Evolutionary conservation across 164 flowering plant genomes (phyloP).

Genomic region (Magnolia changhungtana): DNA sequence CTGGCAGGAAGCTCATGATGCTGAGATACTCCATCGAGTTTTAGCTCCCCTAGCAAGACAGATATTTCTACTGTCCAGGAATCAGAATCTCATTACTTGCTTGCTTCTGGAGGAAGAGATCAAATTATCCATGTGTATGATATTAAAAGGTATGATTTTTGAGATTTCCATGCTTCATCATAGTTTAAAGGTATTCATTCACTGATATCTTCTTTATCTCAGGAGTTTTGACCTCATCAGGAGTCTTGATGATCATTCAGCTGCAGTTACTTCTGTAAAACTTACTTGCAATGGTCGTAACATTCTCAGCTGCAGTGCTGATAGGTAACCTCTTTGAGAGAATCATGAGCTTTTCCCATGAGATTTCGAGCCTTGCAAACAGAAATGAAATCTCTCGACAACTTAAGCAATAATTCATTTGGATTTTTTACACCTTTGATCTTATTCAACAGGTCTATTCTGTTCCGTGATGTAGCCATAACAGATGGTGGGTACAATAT

Average conservation of each 20-base stretch:
- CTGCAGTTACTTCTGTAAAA: constrained; percentile 62
- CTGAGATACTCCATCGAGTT: constrained; percentile 63
- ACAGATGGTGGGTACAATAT: constrained; percentile 28
- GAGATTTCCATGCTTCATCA: neutral
- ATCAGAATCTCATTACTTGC: constrained; percentile 30
- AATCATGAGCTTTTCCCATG: neutral
- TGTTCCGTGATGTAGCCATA: constrained; percentile 48
- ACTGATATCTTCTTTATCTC: constrained; percentile 13
- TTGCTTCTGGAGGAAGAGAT: constrained; percentile 71
- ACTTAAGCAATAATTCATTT: neutral
- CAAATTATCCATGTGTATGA: constrained; percentile 57
- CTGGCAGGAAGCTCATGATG: constrained; percentile 60
- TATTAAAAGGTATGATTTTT: constrained; percentile 45
- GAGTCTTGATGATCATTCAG: constrained; percentile 63
- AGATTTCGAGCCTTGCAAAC: neutral
- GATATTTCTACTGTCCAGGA: constrained; percentile 13
- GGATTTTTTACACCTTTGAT: neutral
- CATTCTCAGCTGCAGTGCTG: constrained; percentile 67
- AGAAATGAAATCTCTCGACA: neutral
- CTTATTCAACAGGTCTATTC: constrained; percentile 40
- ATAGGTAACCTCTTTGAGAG: constrained; percentile 39
- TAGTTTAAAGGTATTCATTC: neutral
- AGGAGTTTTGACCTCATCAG: constrained; percentile 60
- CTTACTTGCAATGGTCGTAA: constrained; percentile 38
- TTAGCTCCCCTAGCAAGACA: constrained; percentile 33